Conservation (phyloP, 257 asterid genomes). For the Anisodus acutangulus region DNA sequence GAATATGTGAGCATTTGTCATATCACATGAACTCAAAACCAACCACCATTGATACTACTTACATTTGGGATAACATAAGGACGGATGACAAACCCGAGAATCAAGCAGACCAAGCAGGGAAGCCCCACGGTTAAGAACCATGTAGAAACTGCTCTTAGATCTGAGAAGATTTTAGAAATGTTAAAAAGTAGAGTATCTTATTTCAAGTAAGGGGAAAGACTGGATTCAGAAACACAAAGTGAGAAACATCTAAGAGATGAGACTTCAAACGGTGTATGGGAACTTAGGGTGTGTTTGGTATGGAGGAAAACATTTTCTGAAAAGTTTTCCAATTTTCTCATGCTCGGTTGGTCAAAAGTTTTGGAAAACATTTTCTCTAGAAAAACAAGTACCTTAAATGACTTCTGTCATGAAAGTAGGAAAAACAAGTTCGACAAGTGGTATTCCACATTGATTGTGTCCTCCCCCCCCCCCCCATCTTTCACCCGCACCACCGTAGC, state of each 20-base stretch:
- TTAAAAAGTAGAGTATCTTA: background rate
- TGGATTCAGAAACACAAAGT: background rate
- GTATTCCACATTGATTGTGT: too few relatives aligned
- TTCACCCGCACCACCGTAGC: too few relatives aligned
- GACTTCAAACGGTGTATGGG: background rate
- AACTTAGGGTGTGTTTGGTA: background rate
- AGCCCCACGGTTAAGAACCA: conserved; percentile 64
- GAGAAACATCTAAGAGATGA: background rate
- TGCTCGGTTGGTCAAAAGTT: too few relatives aligned
- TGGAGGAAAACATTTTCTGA: too few relatives aligned
- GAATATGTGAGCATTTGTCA: conserved; percentile 25
- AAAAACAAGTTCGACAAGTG: too few relatives aligned
- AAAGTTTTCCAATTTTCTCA: too few relatives aligned
- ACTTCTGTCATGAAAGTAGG: too few relatives aligned
- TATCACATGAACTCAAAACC: background rate
- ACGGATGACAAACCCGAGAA: conserved; percentile 68
- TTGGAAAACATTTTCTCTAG: too few relatives aligned
- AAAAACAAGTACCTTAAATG: too few relatives aligned
- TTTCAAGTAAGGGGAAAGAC: too few relatives aligned
- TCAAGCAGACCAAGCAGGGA: conserved; percentile 64
- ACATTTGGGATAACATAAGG: conserved; percentile 69
- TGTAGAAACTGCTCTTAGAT: conserved; percentile 52
- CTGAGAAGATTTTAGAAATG: conserved; percentile 44
- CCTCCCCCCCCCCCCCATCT: too few relatives aligned
- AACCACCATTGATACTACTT: conserved; percentile 41